Evolutionary conservation across 1,284 basidiomycete species (phyloP).

Genomic region (Malassezia brasiliensis): DNA sequence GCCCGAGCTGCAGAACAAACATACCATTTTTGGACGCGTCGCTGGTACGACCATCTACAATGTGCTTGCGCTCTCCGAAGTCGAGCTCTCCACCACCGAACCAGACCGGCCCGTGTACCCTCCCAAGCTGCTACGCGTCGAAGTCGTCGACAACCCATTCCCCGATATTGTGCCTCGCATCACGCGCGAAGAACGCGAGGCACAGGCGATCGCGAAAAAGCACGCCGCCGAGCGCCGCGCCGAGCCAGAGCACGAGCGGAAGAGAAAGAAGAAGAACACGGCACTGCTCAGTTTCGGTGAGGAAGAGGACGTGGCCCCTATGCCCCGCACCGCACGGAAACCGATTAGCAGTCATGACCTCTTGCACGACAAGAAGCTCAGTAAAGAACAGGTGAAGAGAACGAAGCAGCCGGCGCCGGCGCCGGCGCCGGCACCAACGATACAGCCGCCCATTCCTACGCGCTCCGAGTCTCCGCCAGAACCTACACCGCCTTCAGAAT

Average conservation of each 20-base stretch:
- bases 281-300: slow-evolving; percentile 35
- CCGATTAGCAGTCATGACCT: slow-evolving; percentile 43
- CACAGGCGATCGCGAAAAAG: slow-evolving; percentile 54
- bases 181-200: slow-evolving; percentile 76
- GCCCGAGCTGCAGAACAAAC: slow-evolving; percentile 41
- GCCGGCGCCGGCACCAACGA: background rate
- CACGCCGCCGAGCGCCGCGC: background rate
- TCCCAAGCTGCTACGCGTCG: slow-evolving; percentile 72
- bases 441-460: background rate
- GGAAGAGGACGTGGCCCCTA: slow-evolving; percentile 24
- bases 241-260: slow-evolving; percentile 10
- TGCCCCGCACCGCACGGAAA: slow-evolving; percentile 6
- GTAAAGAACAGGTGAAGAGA: slow-evolving; percentile 13
- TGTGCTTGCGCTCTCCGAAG: slow-evolving; percentile 60
- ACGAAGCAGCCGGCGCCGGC: background rate
- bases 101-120: slow-evolving; percentile 78
- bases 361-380: slow-evolving; percentile 29
- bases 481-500: too few species aligned
- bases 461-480: too few species aligned
- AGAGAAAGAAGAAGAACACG: slow-evolving; percentile 26
- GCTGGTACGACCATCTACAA: slow-evolving; percentile 48
- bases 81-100: slow-evolving; percentile 58
- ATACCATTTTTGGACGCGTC: slow-evolving; percentile 41
- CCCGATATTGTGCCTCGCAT: slow-evolving; percentile 91
- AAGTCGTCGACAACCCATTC: slow-evolving; percentile 84